Evolutionary conservation across 495 filamentous ascomycete genomes (phyloP).

Genomic region (Podospora fimiseda): DNA sequence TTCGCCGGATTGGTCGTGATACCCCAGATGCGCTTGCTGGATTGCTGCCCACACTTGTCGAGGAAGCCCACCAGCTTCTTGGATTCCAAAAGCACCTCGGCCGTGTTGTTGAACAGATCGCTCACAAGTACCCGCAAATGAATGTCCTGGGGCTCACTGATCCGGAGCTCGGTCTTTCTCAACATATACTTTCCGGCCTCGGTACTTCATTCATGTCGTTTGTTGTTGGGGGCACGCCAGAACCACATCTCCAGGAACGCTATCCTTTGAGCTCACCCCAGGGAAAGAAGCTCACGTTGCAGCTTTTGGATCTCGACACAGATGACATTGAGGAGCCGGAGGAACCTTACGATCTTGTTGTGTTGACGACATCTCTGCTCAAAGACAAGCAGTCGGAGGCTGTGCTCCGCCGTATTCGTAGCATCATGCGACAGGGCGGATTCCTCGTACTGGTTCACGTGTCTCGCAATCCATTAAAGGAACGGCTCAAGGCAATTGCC

Average conservation of each 20-base stretch:
- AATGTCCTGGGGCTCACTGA: slow-evolving; percentile 35
- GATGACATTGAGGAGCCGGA: background rate
- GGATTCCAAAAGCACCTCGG: slow-evolving; percentile 30
- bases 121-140: slow-evolving; percentile 37
- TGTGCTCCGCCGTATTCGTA: slow-evolving; percentile 19
- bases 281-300: slow-evolving; percentile 17
- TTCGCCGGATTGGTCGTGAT: slow-evolving; percentile 21
- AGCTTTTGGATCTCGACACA: slow-evolving; percentile 22
- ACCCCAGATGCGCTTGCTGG: slow-evolving; percentile 21
- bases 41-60: slow-evolving; percentile 19
- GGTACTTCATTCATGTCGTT: slow-evolving; percentile 29
- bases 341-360: slow-evolving; percentile 31
- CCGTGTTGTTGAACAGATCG: slow-evolving; percentile 33
- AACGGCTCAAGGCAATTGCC: slow-evolving; percentile 15
- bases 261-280: background rate
- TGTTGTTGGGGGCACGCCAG: slow-evolving; percentile 15
- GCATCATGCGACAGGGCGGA: slow-evolving; percentile 34
- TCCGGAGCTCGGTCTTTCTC: slow-evolving; percentile 21
- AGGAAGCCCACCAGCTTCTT: slow-evolving; percentile 25
- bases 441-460: slow-evolving; percentile 36
- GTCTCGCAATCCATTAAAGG: slow-evolving; percentile 13
- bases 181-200: slow-evolving; percentile 27
- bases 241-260: slow-evolving; percentile 15
- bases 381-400: slow-evolving; percentile 2
- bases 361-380: slow-evolving; percentile 31